phyloP scores from a whole-genome alignment of 73 alveolate species.

The Blepharisma stoltei region DNA sequence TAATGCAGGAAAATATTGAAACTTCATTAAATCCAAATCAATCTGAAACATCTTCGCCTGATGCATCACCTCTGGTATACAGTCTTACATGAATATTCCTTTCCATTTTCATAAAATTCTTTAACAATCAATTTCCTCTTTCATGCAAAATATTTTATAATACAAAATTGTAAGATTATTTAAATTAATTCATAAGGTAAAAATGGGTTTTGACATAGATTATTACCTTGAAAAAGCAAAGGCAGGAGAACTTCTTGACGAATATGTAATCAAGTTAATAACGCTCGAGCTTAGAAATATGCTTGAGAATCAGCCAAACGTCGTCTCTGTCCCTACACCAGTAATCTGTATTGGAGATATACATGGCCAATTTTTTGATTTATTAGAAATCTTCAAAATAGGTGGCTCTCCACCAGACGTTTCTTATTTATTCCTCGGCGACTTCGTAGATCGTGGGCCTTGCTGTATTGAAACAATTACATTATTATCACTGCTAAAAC shows the following conservation, averaged over 20 bases:
- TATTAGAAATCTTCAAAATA: slow-evolving; percentile 80
- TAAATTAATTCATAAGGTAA: no score
- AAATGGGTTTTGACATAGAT: slow-evolving; percentile 41
- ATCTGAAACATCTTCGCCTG: no score
- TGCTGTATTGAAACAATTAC: slow-evolving; percentile 78
- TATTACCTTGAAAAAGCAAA: slow-evolving; percentile 62
- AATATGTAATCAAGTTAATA: slow-evolving; percentile 59
- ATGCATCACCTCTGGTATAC: no score
- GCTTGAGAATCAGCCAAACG: slow-evolving; percentile 71
- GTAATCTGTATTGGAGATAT: slow-evolving; percentile 90
- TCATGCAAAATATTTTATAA: no score
- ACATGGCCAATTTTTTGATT: slow-evolving; percentile 91
- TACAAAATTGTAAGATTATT: no score
- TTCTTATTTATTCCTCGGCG: slow-evolving; percentile 83
- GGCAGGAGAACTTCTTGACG: slow-evolving; percentile 70
- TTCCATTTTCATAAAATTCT: no score
- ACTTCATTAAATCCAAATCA: no score
- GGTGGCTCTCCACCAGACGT: slow-evolving; percentile 94
- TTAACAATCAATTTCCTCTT: no score
- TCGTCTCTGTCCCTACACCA: slow-evolving; percentile 69
- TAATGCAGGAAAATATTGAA: no score
- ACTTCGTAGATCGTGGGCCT: slow-evolving; percentile 87
- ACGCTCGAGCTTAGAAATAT: slow-evolving; percentile 68
- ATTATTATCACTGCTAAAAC: slow-evolving; percentile 67
- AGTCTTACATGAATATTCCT: no score